Percentiles rank a stretch among this genome's conserved stretches.
phyloP scores from a whole-genome alignment of 2,329 filamentous ascomycete genomes.

The Ophiostoma tasmaniense region DNA sequence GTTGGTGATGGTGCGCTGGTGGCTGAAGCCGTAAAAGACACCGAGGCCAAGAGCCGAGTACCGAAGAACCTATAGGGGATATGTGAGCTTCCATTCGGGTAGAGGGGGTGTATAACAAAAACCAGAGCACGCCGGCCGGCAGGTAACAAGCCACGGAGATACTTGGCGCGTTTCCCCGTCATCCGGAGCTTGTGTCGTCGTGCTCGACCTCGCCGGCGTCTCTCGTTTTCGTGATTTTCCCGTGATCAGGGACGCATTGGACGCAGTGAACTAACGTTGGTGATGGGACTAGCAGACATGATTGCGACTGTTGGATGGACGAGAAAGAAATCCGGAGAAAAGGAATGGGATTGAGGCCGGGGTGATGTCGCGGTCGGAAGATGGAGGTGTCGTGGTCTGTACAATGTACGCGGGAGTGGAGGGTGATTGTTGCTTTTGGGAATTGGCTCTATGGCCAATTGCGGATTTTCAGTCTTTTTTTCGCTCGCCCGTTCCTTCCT shows the following conservation, averaged over 20 bases:
- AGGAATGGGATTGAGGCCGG: slow-evolving; percentile 8
- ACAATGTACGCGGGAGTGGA: neutral
- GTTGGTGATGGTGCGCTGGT: slow-evolving; percentile 73
- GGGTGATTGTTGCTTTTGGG: slow-evolving; percentile 7
- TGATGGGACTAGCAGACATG: slow-evolving; percentile 28
- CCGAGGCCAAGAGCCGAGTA: slow-evolving; percentile 90
- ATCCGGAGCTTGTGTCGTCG: slow-evolving; percentile 4
- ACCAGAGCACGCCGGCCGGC: neutral
- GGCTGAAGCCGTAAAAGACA: slow-evolving; percentile 90
- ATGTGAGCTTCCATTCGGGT: neutral
- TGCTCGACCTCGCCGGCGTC: neutral
- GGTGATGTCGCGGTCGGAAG: slow-evolving; percentile 6
- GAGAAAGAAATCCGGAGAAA: slow-evolving; percentile 1
- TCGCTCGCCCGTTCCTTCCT: slow-evolving; percentile 9
- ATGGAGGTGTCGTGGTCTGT: slow-evolving; percentile 2
- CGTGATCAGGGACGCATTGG: neutral
- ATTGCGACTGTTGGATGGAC: slow-evolving; percentile 10
- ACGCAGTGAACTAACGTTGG: slow-evolving; percentile 27
- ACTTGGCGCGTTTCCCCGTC: neutral
- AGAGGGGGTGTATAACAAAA: neutral
- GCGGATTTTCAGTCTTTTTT: slow-evolving; percentile 15
- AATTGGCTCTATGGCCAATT: slow-evolving; percentile 13
- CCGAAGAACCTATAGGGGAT: slow-evolving; percentile 68
- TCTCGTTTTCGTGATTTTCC: neutral
- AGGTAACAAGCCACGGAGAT: no score